A percentile compares a stretch with the other conserved stretches of the same genome.
These are phyloP conservation scores for Termitomyces bulborhizus DNA, from an alignment of 768 basidiomycete species.

Conservation along the genomic window DNA sequence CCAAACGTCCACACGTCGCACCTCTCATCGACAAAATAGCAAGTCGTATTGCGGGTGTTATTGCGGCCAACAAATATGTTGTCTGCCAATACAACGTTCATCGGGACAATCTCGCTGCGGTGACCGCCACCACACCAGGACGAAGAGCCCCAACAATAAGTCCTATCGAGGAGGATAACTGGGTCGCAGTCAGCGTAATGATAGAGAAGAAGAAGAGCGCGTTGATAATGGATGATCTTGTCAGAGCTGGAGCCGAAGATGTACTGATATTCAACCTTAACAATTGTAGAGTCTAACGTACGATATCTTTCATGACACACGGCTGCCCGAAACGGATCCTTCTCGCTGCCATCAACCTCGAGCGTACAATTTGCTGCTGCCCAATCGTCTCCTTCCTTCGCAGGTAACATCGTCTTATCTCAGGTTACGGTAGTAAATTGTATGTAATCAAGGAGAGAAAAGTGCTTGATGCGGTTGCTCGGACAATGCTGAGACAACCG, in stretches of 20 bases:
- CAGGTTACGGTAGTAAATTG: neutral
- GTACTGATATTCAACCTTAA: constrained; percentile 84
- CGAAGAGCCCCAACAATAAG: constrained; percentile 84
- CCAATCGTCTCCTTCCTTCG: neutral
- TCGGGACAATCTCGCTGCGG: constrained; percentile 55
- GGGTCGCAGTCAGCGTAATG: constrained; percentile 94
- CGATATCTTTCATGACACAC: neutral
- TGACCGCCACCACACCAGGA: constrained; percentile 78
- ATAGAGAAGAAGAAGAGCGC: constrained; percentile 80
- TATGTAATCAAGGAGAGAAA: neutral
- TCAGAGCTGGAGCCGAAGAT: constrained; percentile 82
- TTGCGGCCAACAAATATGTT: constrained; percentile 83
- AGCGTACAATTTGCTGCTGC: neutral
- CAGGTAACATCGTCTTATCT: neutral
- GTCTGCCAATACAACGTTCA: constrained; percentile 89
- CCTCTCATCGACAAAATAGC: constrained; percentile 76
- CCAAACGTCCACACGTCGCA: constrained; percentile 56
- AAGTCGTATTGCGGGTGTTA: constrained; percentile 84
- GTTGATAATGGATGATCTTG: constrained; percentile 82
- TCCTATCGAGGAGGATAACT: constrained; percentile 73
- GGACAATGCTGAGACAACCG: no score
- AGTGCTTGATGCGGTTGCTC: no score
- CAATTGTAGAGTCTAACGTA: constrained; percentile 81
- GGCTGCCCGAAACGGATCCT: neutral
- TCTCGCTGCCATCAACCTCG: neutral